Evolutionary conservation across 2,329 filamentous ascomycete genomes (phyloP).

Genomic region (Neofusicoccum kwambonambiense): DNA sequence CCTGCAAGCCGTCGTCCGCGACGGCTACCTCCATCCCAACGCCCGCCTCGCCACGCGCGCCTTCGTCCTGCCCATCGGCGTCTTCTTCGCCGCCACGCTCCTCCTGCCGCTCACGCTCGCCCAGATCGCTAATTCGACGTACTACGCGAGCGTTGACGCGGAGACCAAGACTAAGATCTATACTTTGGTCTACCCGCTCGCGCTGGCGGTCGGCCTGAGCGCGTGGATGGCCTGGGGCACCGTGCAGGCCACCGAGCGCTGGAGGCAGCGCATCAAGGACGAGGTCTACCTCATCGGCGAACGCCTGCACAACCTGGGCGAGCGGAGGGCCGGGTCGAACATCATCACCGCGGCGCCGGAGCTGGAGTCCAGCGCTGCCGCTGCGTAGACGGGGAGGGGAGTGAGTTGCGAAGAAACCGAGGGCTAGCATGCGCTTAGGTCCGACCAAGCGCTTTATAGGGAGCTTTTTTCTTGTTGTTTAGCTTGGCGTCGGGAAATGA

Average conservation of each 20-base stretch:
- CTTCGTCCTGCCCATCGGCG: slow-evolving; percentile 73
- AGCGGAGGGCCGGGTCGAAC: slow-evolving; percentile 39
- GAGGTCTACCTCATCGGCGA: slow-evolving; percentile 97
- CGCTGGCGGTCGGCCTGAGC: slow-evolving; percentile 47
- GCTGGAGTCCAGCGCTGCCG: too few species aligned
- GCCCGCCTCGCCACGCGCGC: slow-evolving; percentile 76
- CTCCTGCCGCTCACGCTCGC: slow-evolving; percentile 63
- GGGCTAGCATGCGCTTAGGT: too few species aligned
- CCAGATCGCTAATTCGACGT: slow-evolving; percentile 47
- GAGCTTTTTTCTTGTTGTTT: too few species aligned
- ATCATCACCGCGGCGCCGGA: background rate
- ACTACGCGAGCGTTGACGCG: slow-evolving; percentile 43
- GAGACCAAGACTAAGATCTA: slow-evolving; percentile 44
- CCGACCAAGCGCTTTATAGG: too few species aligned
- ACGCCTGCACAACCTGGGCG: slow-evolving; percentile 89
- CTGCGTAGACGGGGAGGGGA: too few species aligned
- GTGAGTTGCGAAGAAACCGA: too few species aligned
- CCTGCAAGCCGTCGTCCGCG: slow-evolving; percentile 67
- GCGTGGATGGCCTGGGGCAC: slow-evolving; percentile 53
- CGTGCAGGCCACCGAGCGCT: slow-evolving; percentile 63
- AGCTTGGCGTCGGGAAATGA: too few species aligned
- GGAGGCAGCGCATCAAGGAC: slow-evolving; percentile 81
- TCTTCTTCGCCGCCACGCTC: slow-evolving; percentile 64
- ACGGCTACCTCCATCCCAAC: slow-evolving; percentile 75
- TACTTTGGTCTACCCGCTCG: slow-evolving; percentile 71